Conservation (phyloP, 2,329 filamentous ascomycete species). For the Cercospora sesami region DNA sequence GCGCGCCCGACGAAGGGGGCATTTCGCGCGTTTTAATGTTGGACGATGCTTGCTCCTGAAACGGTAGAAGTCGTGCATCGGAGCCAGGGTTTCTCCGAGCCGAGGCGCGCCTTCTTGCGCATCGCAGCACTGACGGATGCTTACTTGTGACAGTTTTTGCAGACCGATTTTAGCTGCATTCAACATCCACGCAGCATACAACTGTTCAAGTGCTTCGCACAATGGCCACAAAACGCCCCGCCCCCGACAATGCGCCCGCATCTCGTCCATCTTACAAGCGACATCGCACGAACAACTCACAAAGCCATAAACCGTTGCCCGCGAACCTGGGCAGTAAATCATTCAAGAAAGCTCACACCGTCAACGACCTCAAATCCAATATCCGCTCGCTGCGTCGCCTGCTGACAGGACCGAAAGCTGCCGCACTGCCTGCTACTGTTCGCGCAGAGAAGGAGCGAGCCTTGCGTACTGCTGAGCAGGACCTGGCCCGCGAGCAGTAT, state of each 20-base stretch:
- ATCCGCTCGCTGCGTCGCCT: constrained; percentile 68
- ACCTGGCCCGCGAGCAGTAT: constrained; percentile 60
- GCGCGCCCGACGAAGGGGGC: constrained; percentile 17
- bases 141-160: not conserved
- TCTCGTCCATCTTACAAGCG: constrained; percentile 8
- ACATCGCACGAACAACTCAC: constrained; percentile 12
- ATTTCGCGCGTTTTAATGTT: constrained; percentile 6
- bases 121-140: not conserved
- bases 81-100: not conserved
- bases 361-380: constrained; percentile 69
- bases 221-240: constrained; percentile 31
- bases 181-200: not conserved
- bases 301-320: constrained; percentile 23
- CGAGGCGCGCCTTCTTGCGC: not conserved
- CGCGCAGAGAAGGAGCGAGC: constrained; percentile 71
- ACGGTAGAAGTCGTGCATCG: not conserved
- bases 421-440: constrained; percentile 66
- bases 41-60: not conserved
- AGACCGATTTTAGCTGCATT: not conserved
- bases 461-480: constrained; percentile 64
- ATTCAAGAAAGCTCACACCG: constrained; percentile 40
- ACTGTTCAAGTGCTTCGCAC: not conserved
- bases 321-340: constrained; percentile 30
- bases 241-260: constrained; percentile 16
- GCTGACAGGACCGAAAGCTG: constrained; percentile 53